Base-by-base conservation (phyloP, 352 stramenopile genomes). In the Phytophthora meadii region DNA sequence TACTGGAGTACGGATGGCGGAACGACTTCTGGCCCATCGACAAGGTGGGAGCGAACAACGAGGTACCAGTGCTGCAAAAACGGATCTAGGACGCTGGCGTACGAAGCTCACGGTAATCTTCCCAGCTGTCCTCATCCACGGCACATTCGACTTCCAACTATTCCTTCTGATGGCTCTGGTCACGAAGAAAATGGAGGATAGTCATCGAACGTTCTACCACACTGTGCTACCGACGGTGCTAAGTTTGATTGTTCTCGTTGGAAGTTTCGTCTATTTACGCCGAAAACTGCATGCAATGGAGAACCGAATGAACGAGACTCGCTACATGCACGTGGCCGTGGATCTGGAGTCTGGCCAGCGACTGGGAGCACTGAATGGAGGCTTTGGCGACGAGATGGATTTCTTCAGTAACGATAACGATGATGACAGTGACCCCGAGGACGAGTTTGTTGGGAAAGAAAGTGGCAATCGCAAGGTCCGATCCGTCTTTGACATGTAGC, bases 1-100 rank as follows among this genome's bases (percentile, higher is more conserved):
- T 50, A 91, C 82, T 3, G 85, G 81, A 11, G 82, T 89, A 27
- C 81, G 79, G n/a, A 65, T 93, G 44, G 82, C 81, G 3, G 51
- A 74, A 32, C 55, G 61, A 11, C 62, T 87, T 10, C 56, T 74
- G 15, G 40, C 65, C 7, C 71, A 68, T 28, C 72, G 69, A 1
- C 51, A 58, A 2, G 56, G 49, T 61, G 36, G 60, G 37, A 27
- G 48, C 11, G 14, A 61, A 46, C 10, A 51, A 22, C 7, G 58
- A 70, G 65, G 66, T 30, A 42, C 54, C 8, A 51, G 39, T 28
- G 68, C 60, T 11, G 54, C 55, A 1, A 60, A 58, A 10, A 36
- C 48, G 39, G 70, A 80, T 15, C 42, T 79, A 22, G 49, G 61
- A 27, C 58, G 47, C 27, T 86, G 79, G 69, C 55, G 65, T 12